phyloP scores from a whole-genome alignment of 208 protist genomes.

The Sergeia podlipaevii region DNA sequence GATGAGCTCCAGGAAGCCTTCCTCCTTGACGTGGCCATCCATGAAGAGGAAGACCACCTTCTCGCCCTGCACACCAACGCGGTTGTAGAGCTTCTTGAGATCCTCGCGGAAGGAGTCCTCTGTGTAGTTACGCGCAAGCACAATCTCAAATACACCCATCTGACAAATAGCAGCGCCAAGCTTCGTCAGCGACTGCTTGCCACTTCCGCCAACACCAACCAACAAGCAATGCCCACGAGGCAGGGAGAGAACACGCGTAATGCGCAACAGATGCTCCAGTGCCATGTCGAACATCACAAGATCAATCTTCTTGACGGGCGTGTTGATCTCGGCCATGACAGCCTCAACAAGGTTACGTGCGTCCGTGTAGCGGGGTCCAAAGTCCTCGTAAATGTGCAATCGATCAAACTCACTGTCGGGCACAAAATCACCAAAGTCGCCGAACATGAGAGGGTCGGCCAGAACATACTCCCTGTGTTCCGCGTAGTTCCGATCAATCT shows the following conservation, averaged over 20 bases:
- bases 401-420: conserved; percentile 72
- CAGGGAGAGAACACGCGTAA: conserved; percentile 96
- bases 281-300: conserved; percentile 99
- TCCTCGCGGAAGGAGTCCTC: conserved; percentile 98
- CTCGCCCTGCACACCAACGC: conserved; percentile 90
- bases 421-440: conserved; percentile 94
- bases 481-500: conserved; percentile 79
- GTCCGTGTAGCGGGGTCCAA: conserved; percentile 77
- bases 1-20: conserved; percentile 98
- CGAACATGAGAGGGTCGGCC: conserved; percentile 93
- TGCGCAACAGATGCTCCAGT: conserved; percentile 96
- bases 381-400: conserved; percentile 92
- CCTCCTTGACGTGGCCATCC: conserved; percentile 97
- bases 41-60: conserved; percentile 98
- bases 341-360: conserved; percentile 87
- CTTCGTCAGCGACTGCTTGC: conserved; percentile 97
- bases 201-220: conserved; percentile 97
- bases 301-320: conserved; percentile 89
- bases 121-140: conserved; percentile 96
- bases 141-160: conserved; percentile 97
- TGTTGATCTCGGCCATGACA: conserved; percentile 95
- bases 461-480: conserved; percentile 49
- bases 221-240: conserved; percentile 97
- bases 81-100: conserved; percentile 96
- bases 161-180: conserved; percentile 93